Base-by-base conservation (phyloP, 805 yeast genomes). In the Schizosaccharomyces osmophilus region DNA sequence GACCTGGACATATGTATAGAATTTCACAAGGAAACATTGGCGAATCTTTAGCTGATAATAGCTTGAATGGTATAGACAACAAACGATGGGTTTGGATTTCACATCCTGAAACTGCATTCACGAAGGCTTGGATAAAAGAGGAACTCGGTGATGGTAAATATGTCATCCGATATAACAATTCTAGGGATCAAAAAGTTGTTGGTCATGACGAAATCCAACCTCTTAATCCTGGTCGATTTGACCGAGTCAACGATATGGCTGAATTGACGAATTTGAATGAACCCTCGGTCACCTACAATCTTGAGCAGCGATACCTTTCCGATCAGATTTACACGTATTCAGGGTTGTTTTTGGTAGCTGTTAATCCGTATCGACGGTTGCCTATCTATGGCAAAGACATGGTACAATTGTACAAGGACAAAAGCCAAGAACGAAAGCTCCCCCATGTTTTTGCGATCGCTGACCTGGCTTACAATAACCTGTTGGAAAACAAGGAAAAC, bases 381-480 rank as follows among this genome's bases (percentile, higher is more conserved):
- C 81, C 84, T 32, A 82, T 89, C 32, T 90, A 90, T 70, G 82
- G 78, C 60, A 73, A 74, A 17, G 81, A 79, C 58, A 75, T 78
- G 60, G 74, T 87, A 59, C 73, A 78, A 13, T 69, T 75, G 63
- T 87, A 83, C 71, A 83, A 80, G 68, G 62, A 73, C 71, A 63
- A 75, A 71, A 66, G 68, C 42, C 65, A 74, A 58, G 78, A 77
- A 31, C 26, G 43, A n/a, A 69, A 73, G 43, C 80, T 80, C 57
- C 98, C 99, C 0, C 99, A 93, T 70, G 88, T 93, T 48, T 93
- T 82, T 72, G 94, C 95, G 0, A 82, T 85, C 39, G 85, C 95
- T 0, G 95, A 93, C 68, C 81, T 81, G 59, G 95, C 97, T 1
- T 86, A 82, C 66, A 79, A 87, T 64, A 85, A 83, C 67, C 74